phyloP scores from a whole-genome alignment of 140 eudicot species.

The Bidens hawaiensis region DNA sequence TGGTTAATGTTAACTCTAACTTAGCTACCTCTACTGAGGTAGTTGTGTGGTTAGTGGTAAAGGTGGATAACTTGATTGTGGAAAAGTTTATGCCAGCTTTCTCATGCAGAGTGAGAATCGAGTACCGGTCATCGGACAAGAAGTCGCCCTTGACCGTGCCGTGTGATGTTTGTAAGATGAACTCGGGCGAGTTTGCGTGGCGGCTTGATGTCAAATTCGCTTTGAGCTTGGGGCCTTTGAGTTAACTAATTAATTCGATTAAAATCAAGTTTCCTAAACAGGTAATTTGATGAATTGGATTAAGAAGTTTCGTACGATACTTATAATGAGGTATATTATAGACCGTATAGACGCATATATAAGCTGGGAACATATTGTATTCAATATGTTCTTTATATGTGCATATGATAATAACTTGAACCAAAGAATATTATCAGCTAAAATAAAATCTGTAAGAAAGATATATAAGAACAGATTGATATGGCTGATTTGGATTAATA shows the following conservation, averaged over 20 bases:
- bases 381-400: constrained; percentile 11
- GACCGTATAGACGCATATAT: constrained; percentile 2
- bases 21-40: constrained; percentile 14
- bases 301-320: neutral
- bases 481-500: constrained; percentile 20
- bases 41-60: constrained; percentile 40
- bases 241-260: constrained; percentile 1
- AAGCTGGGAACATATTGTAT: constrained; percentile 3
- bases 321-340: neutral
- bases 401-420: constrained; percentile 24
- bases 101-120: constrained; percentile 72
- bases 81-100: constrained; percentile 36
- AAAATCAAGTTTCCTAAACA: constrained; percentile 20
- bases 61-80: constrained; percentile 43
- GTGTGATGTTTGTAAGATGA: constrained; percentile 81
- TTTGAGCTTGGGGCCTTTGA: constrained; percentile 61
- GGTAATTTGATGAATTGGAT: constrained; percentile 22
- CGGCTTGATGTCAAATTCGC: constrained; percentile 70
- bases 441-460: constrained; percentile 16
- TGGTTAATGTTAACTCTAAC: constrained; percentile 30
- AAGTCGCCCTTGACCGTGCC: constrained; percentile 49
- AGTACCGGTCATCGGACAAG: constrained; percentile 21
- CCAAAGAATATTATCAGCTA: constrained; percentile 19
- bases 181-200: constrained; percentile 73
- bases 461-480: constrained; percentile 1